Conservation (phyloP, 2,329 filamentous ascomycete genomes). For the Colletotrichum tabaci region DNA sequence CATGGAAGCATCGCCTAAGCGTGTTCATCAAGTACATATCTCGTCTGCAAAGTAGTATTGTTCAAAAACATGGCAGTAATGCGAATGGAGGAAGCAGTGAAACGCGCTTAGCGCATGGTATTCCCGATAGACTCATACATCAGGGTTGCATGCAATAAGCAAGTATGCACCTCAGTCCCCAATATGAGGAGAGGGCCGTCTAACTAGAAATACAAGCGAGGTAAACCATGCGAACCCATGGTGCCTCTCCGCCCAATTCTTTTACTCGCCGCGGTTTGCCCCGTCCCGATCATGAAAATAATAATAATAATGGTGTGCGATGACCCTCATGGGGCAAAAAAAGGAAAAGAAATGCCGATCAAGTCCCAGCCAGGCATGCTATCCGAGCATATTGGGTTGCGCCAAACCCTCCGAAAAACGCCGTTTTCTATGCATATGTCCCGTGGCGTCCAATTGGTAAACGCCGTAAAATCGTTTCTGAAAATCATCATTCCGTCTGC, state of each 20-base stretch:
- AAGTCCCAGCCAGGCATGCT: conserved; percentile 12
- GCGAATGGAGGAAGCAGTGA: neutral
- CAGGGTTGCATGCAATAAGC: conserved; percentile 26
- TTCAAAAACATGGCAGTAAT: neutral
- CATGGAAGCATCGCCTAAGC: no score
- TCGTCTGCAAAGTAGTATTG: neutral
- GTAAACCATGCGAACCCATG: conserved; percentile 8
- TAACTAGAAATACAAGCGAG: conserved; percentile 40
- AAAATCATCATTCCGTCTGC: conserved; percentile 23
- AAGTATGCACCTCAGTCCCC: conserved; percentile 24
- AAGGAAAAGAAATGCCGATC: conserved; percentile 1
- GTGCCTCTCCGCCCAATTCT: neutral
- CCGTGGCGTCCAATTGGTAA: conserved; percentile 23
- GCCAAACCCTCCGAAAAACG: conserved; percentile 26
- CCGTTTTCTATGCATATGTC: conserved; percentile 39
- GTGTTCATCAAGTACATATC: no score
- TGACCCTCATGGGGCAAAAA: neutral
- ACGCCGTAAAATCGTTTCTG: conserved; percentile 18
- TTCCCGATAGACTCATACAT: conserved; percentile 24
- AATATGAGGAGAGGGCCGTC: conserved; percentile 15
- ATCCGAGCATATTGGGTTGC: conserved; percentile 12
- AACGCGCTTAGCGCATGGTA: conserved; percentile 2
- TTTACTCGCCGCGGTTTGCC: conserved; percentile 10
- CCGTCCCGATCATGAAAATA: conserved; percentile 18
- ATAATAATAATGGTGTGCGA: neutral